phyloP scores from a whole-genome alignment of 257 asterid genomes.

The Paraleonurus japonicus region DNA sequence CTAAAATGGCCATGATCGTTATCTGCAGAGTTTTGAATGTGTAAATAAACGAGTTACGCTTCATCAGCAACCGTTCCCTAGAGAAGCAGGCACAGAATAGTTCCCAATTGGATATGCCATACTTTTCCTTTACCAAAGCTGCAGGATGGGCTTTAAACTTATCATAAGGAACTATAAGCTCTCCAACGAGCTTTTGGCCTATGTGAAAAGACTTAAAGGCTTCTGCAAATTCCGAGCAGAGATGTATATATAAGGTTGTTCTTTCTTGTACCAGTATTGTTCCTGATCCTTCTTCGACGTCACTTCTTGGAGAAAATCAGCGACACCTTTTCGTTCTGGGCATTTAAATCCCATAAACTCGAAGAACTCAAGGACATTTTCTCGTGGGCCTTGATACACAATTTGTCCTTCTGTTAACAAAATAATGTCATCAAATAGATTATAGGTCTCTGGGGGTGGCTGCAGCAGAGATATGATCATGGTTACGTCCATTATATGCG shows the following conservation, averaged over 20 bases:
- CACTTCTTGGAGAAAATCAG: conserved; percentile 66
- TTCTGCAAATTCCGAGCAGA: conserved; percentile 35
- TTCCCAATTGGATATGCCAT: conserved; percentile 41
- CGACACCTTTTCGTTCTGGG: conserved; percentile 54
- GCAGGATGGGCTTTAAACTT: conserved; percentile 33
- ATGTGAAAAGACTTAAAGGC: conserved; percentile 38
- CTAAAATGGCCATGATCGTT: conserved; percentile 30
- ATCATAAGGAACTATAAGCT: conserved; percentile 39
- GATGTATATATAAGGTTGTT: conserved; percentile 36
- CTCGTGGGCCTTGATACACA: conserved; percentile 61
- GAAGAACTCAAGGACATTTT: conserved; percentile 39
- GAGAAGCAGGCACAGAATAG: conserved; percentile 42
- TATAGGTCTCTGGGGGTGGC: conserved; percentile 58
- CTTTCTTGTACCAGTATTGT: conserved; percentile 44
- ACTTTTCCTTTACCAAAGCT: conserved; percentile 42
- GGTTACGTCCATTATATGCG: conserved; percentile 38
- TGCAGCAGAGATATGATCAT: conserved; percentile 53
- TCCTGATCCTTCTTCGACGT: conserved; percentile 52
- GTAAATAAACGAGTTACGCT: conserved; percentile 46
- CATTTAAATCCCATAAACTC: conserved; percentile 46
- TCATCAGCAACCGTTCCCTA: conserved; percentile 46
- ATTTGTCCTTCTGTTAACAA: conserved; percentile 49
- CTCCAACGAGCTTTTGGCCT: conserved; percentile 37
- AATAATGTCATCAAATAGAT: conserved; percentile 53
- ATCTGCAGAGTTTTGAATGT: conserved; percentile 41